phyloP scores from a whole-genome alignment of 2,329 filamentous ascomycete species.

The Fusarium nodosum region DNA sequence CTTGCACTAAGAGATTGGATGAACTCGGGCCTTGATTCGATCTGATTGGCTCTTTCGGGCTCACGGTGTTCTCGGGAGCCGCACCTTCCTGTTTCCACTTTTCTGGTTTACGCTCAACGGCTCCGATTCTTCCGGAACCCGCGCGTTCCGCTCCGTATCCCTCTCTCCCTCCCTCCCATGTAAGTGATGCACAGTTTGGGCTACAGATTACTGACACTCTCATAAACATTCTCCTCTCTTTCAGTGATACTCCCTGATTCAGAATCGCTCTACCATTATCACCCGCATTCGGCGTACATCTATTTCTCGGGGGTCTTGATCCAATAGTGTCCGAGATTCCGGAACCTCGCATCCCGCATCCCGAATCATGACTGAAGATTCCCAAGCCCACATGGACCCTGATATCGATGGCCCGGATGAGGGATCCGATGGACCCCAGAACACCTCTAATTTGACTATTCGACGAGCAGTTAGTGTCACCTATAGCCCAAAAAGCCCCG shows the following conservation, averaged over 20 bases:
- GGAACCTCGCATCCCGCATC: slow-evolving; percentile 3
- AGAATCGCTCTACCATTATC: background rate
- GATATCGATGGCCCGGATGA: slow-evolving; percentile 43
- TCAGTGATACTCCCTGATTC: background rate
- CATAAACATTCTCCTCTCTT: background rate
- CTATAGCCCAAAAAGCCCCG: slow-evolving; percentile 4
- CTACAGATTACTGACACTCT: background rate
- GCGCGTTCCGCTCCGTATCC: slow-evolving; percentile 41
- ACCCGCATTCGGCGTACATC: background rate
- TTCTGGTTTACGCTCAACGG: background rate
- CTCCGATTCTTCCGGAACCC: slow-evolving; percentile 33
- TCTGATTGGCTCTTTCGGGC: slow-evolving; percentile 41
- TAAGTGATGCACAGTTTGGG: background rate
- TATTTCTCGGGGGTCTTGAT: background rate
- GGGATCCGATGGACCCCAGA: slow-evolving; percentile 44
- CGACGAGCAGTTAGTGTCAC: slow-evolving; percentile 47
- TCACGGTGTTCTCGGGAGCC: slow-evolving; percentile 37
- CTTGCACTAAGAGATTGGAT: slow-evolving; percentile 1
- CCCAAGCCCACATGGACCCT: slow-evolving; percentile 27
- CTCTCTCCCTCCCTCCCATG: slow-evolving; percentile 9
- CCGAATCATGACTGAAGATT: slow-evolving; percentile 34
- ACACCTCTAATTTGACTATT: slow-evolving; percentile 38
- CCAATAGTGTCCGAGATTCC: slow-evolving; percentile 20
- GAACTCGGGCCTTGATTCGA: background rate
- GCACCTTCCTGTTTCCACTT: slow-evolving; percentile 10